Percentiles rank a stretch among this genome's conserved stretches.
Conservation (phyloP, 1,284 basidiomycete species). For the Leccinum pachyderme region DNA sequence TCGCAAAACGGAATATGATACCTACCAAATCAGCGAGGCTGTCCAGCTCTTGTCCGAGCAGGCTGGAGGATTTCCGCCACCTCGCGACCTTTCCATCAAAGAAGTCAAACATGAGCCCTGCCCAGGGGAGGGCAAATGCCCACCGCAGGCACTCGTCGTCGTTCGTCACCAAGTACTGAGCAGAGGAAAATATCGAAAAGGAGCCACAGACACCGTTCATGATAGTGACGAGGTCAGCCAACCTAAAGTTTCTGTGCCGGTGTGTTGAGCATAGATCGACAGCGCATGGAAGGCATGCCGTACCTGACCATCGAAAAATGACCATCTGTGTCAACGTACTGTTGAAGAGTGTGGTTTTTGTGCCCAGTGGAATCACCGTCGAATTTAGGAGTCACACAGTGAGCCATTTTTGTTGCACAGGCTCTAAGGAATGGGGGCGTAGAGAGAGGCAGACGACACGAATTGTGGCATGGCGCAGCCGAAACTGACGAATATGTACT, state of each 20-base stretch:
- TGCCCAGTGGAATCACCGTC: slow-evolving; percentile 30
- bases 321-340: slow-evolving; percentile 86
- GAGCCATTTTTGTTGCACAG: slow-evolving; percentile 23
- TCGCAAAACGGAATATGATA: slow-evolving; percentile 4
- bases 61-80: slow-evolving; percentile 92
- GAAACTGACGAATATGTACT: slow-evolving; percentile 11
- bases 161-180: slow-evolving; percentile 81
- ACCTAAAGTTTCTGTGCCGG: slow-evolving; percentile 84
- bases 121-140: slow-evolving; percentile 86
- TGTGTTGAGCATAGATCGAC: slow-evolving; percentile 15
- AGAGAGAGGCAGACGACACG: slow-evolving; percentile 31
- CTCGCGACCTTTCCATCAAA: slow-evolving; percentile 97
- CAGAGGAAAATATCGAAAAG: slow-evolving; percentile 92
- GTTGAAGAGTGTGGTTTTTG: slow-evolving; percentile 57
- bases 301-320: slow-evolving; percentile 96
- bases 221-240: slow-evolving; percentile 98
- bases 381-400: slow-evolving; percentile 17
- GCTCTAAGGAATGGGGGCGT: neutral
- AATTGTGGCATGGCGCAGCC: slow-evolving; percentile 19
- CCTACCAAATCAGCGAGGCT: slow-evolving; percentile 91
- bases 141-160: slow-evolving; percentile 82
- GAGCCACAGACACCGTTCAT: slow-evolving; percentile 99
- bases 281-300: slow-evolving; percentile 15
- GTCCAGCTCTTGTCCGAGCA: slow-evolving; percentile 99
- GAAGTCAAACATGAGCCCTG: slow-evolving; percentile 98